Conservation (phyloP, 768 basidiomycete species). For the Pulveroboletus sp. region DNA sequence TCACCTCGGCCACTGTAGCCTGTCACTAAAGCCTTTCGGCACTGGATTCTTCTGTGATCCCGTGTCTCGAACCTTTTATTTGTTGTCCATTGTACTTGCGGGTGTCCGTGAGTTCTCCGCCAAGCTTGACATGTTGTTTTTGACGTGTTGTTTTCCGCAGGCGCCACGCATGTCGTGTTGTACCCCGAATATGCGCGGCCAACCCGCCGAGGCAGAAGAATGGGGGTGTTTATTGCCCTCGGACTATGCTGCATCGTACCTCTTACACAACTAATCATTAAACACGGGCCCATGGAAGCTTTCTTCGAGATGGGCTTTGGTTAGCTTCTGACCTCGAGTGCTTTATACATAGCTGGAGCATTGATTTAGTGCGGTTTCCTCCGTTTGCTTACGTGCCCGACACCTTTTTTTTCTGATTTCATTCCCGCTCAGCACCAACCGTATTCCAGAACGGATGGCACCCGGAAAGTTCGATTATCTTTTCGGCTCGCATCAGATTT, state of each 20-base stretch:
- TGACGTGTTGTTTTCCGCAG: constrained; percentile 32
- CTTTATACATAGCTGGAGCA: constrained; percentile 75
- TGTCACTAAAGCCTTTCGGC: constrained; percentile 7
- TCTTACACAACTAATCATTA: constrained; percentile 55
- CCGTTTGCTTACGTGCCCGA: constrained; percentile 25
- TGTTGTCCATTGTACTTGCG: constrained; percentile 45
- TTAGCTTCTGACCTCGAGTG: constrained; percentile 68
- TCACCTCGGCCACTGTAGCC: background rate
- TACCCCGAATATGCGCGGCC: constrained; percentile 75
- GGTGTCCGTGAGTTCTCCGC: constrained; percentile 51
- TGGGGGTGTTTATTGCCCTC: constrained; percentile 72
- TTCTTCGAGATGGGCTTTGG: constrained; percentile 62
- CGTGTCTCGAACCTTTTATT: constrained; percentile 50
- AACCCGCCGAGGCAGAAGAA: constrained; percentile 71
- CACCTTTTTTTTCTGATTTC: constrained; percentile 24
- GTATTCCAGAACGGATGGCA: constrained; percentile 70
- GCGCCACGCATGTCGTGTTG: constrained; percentile 70
- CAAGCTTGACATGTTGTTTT: background rate
- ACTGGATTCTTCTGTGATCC: constrained; percentile 71
- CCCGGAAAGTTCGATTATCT: constrained; percentile 81
- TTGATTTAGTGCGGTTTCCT: constrained; percentile 67
- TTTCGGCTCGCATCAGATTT: constrained; percentile 84
- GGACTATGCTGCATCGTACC: constrained; percentile 71
- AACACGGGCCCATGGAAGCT: constrained; percentile 54
- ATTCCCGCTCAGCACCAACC: constrained; percentile 64